Base-by-base conservation (phyloP, 805 yeast species). In the Hanseniaspora osmophila region DNA sequence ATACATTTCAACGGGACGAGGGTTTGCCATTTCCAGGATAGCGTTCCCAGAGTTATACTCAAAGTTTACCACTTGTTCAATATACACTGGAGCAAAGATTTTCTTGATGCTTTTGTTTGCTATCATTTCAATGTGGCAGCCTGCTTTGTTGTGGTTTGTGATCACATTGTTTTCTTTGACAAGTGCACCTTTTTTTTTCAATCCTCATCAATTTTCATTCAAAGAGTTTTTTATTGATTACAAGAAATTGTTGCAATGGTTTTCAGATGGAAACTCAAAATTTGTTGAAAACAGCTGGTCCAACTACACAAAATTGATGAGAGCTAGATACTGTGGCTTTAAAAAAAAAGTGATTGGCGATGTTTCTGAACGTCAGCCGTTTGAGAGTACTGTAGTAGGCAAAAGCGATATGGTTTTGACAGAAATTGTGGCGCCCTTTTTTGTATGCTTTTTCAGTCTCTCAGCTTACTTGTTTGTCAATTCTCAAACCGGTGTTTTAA, bases 301-400 rank as follows among this genome's bases (percentile, higher is more conserved):
- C 45, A 78, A 77, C 2, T 80, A 70, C 56, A 78, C 77, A 0
- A 79, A 94, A 55, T 68, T 75, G 50, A 74, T 87, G 3, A 77
- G 99, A 64, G 85, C 95, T 10, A 77, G 87, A 56, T 77, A 84
- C 54, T 90, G 97, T 30, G 98, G 99, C 48, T 87, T 77, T 72
- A 88, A 87, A 70, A 71, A 84, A 48, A 77, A 77, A 64, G 62
- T 74, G 49, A 73, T 80, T 43, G 78, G 78, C 18, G 87, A 80
- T 53, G 64, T 63, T 30, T 75, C 86, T 46, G 92, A 81, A 64
- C 72, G 74, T 64, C 64, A 60, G 49, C 74, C 77, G 44, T 77
- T 75, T 48, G 87, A 81, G 52, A 67, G 75, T 19, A 74, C 81
- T 43, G 80, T 87, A 55, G 88, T 95, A 16, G 84, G 80, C 49